Base-by-base conservation (phyloP, 2,329 filamentous ascomycete genomes). In the Ophiognomonia clavigignenti-juglandacearum region DNA sequence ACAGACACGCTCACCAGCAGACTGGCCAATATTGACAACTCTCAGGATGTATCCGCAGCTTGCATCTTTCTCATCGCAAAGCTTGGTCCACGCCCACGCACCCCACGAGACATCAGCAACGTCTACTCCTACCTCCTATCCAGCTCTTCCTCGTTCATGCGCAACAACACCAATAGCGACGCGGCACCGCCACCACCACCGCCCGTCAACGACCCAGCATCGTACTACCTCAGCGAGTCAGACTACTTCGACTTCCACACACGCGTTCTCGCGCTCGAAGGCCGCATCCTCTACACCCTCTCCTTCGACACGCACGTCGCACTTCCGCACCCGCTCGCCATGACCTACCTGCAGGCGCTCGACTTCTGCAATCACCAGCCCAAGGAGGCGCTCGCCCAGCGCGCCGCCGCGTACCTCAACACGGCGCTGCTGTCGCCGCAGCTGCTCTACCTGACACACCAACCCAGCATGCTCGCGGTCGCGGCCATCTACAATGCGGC, bases 341-440 rank as follows among this genome's bases (percentile, higher is more conserved):
- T 97, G 48, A 96, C 91, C 6, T 98, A 97, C 62, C 79, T 97
- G 1, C 92, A 97, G 67, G 85, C 91, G 0, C 78, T 98, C 16
- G 88, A 89, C 49, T 84, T 86, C 39, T 46, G 50, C 20, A 49
- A 43, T 16, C 57, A 79, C 37, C 59, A 64, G 37, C 59, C 65
- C 4, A 68, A 66, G 47, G 68, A 77, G 0, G 67, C 67, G 8
- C 72, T 95, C 3, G 78, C 86, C 1, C 72, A 74, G 44, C 77
- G 82, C 34, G 79, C 83, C 0, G 72, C 95, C 36, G 82, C 83
- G 43, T 84, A 95, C 60, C 75, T 97, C n/a, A 97, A 96, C 63
- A 82, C 87, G 7, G 85, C 88, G 3, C 71, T 98, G 10, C 68
- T 96, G 27, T 93, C 86, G 37, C 91, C 93, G 8, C 92, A 97